Evolutionary conservation across 2,329 filamentous ascomycete genomes (phyloP), one percentile per base, ranked within the genome.

Genomic region (Monilinia polystroma): DNA sequence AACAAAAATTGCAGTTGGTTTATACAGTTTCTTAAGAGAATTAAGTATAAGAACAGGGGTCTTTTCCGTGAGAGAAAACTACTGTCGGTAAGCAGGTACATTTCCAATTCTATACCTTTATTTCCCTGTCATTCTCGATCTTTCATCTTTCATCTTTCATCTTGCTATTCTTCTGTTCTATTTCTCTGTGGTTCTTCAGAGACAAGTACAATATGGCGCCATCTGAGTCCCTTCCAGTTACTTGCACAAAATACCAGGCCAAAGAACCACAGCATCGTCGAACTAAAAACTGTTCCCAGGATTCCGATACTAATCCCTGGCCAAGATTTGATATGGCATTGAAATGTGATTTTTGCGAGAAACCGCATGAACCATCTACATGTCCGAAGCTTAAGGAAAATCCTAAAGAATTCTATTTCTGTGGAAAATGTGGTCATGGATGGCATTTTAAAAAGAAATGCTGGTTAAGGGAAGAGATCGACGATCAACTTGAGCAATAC

Each of bases 401-500:
- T 14, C 4, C 23, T 18, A 32, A 4, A 8, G 4, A 41, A 7
- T 23, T 23, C 20, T 23, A 38, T 35, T 1, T 29, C 4, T 63
- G 59, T 26, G 23, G 20, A n/a, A 38, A 11, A 7, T 63, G 59
- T 38, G 59, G 59, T 38, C 29, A 38, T 26, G 59, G 59, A 4
- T 49, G 59, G 43, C 59, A 63, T 38, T 6, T 3, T 1, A 26
- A 18, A 20, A 4, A 4, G 3, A 18, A 63, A 7, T 52, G 59
- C n/a, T 18, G 2, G 20, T 29, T 63, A 5, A 20, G 23, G 1
- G 4, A 8, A 3, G 8, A 8, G 10, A 52, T 16, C 26, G 20
- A 14, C 11, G 11, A n/a, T 41, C 20, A 11, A 2, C 29, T 63
- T 18, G 59, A 63, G 29, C 59, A 63, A 4, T 52, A 23, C 20